Evolutionary conservation across 2,329 filamentous ascomycete species (phyloP), one percentile per base, ranked within the genome.

Genomic region (Triangularia verruculosa): DNA sequence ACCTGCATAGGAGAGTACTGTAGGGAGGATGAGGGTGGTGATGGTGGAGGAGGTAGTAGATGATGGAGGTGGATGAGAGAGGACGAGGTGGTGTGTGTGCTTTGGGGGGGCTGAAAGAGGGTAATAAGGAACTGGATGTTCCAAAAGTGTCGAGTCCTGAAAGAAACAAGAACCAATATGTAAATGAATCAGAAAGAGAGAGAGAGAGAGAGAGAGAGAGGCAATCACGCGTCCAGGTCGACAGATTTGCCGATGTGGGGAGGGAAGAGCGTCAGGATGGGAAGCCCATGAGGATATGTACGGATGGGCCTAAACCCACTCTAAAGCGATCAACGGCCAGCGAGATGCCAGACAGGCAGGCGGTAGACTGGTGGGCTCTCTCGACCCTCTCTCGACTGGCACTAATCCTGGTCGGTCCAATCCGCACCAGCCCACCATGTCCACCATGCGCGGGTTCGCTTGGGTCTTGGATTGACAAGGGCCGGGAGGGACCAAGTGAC

Each of bases 81-180:
- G 51, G 51, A 54, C 51, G 65, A 66, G 70, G 67, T 71, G 69
- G 66, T 67, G 68, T 59, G 22, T 66, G 68, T 54, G 51, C 22
- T 15, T 54, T 47, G 43, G 43, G 47, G 20, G 12, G 51, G 20
- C 4, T 72, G 74, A 83, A 81, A 74, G 80, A 81, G 77, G 76
- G 79, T 76, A 75, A 74, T 73, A 76, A 74, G 79, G 76, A 75
- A 74, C 73, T 75, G 75, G 61, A 68, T 68, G 76, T 78, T 78
- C 79, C 75, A 78, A 74, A 76, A 54, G 51, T 54, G 73, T 73
- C 76, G 74, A 81, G 76, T 76, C 75, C 77, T 71, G 52, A 80
- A 80, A 78, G 75, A 80, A 80, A 77, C 75, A 80, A 79, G 79
- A 80, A 79, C 77, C 78, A 76, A 78, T 78, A 78, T 76, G 76